Evolutionary conservation across 495 filamentous ascomycete species (phyloP).

Genomic region (Aspergillus conjunctus): DNA sequence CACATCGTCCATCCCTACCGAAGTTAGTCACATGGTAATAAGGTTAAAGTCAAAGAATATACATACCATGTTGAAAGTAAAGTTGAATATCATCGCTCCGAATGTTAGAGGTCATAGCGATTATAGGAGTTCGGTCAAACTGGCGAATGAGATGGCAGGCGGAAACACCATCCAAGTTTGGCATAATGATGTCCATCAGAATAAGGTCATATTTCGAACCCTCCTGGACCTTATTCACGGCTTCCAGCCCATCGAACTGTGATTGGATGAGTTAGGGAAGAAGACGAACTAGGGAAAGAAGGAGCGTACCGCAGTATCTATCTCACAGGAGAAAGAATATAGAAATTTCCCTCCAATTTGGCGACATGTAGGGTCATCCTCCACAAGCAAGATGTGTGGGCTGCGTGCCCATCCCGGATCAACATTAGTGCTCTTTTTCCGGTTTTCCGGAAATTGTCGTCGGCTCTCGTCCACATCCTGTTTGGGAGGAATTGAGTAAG

Average conservation of each 20-base stretch:
- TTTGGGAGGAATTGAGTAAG: constrained; percentile 71
- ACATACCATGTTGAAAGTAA: constrained; percentile 94
- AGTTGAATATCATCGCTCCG: constrained; percentile 94
- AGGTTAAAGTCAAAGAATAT: background rate
- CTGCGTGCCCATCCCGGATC: constrained; percentile 80
- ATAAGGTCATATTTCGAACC: constrained; percentile 88
- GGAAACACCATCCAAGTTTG: constrained; percentile 90
- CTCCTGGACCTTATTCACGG: constrained; percentile 85
- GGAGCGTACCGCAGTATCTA: constrained; percentile 90
- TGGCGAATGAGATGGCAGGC: constrained; percentile 93
- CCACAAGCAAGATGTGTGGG: constrained; percentile 87
- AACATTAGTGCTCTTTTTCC: constrained; percentile 69
- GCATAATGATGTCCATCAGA: constrained; percentile 99
- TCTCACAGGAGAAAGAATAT: constrained; percentile 81
- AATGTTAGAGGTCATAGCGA: constrained; percentile 99
- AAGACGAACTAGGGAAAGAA: constrained; percentile 38
- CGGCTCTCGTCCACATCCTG: constrained; percentile 54
- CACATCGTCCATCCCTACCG: constrained; percentile 95
- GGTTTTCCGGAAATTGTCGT: constrained; percentile 52
- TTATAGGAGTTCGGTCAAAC: constrained; percentile 84
- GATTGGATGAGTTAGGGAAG: constrained; percentile 23
- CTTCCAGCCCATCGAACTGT: constrained; percentile 87
- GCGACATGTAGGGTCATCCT: constrained; percentile 93
- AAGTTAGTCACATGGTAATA: constrained; percentile 15
- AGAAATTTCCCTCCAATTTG: constrained; percentile 95